Evolutionary conservation across 257 asterid species (phyloP).

Genomic region (Vinca minor): DNA sequence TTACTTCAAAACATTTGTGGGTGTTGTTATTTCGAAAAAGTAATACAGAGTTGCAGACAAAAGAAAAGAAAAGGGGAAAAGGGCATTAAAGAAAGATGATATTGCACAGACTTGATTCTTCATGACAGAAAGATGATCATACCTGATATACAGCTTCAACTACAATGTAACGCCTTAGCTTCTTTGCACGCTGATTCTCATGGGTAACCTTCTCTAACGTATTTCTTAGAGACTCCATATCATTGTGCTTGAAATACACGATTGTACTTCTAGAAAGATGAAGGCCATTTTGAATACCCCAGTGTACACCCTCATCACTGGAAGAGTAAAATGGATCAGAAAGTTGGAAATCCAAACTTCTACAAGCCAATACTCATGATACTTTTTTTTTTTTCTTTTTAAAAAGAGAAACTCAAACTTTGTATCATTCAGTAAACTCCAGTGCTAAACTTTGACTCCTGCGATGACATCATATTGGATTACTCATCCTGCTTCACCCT

Average conservation of each 20-base stretch:
- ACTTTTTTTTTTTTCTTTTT: too few species aligned
- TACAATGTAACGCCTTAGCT: constrained; percentile 83
- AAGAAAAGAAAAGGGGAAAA: not conserved
- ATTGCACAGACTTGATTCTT: not conserved
- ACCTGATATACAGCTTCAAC: constrained; percentile 98
- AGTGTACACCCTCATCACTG: constrained; percentile 96
- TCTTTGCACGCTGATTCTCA: constrained; percentile 73
- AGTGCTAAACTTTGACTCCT: too few species aligned
- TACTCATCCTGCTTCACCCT: too few species aligned
- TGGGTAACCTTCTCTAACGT: constrained; percentile 60
- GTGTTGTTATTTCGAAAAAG: not conserved
- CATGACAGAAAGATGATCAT: constrained; percentile 13
- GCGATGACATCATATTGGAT: too few species aligned
- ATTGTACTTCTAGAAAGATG: constrained; percentile 93
- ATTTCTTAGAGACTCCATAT: constrained; percentile 61
- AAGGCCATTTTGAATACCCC: constrained; percentile 97
- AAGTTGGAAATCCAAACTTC: not conserved
- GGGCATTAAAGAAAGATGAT: not conserved
- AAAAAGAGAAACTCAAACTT: too few species aligned
- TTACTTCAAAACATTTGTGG: not conserved
- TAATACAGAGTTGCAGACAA: not conserved
- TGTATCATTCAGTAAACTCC: too few species aligned
- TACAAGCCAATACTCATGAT: not conserved
- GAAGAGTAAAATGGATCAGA: constrained; percentile 18
- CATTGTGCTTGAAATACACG: constrained; percentile 77